Evolutionary conservation across 2,329 filamentous ascomycete species (phyloP), one percentile per base, ranked within the genome.

Genomic region (Drechslera avenae): DNA sequence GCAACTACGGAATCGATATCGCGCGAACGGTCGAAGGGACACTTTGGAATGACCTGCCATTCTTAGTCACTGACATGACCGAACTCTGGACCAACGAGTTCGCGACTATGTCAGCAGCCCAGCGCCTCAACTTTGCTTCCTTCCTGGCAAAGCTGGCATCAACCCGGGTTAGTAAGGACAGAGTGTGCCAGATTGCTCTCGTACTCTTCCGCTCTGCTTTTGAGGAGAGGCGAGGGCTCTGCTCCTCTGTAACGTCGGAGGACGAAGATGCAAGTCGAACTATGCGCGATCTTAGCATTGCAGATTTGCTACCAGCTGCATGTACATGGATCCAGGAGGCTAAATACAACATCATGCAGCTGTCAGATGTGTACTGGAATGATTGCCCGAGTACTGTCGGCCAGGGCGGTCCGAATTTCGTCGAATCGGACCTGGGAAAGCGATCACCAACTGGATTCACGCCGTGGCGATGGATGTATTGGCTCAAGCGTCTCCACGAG

Each of bases 401-500:
- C 3, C 42, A 41, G 33, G 46, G 52, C 26, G 52, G 52, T 19
- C 32, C 28, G 30, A 23, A 31, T n/a, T 50, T 51, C 17, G 31
- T 50, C 16, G 41, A 36, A 36, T 45, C 49, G 17, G 46, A 52
- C n/a, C 33, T 50, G 10, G 45, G 49, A 16, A 52, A 36, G 37
- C 49, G 40, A 31, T 52, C 48, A 19, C 45, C 48, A 32, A 50
- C 41, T 40, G 48, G 53, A 14, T 52, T 52, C 34, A 56, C 53
- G 9, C 49, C 41, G 7, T 50, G 49, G 45, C 36, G 45, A 37
- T 52, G 45, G 45, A 50, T 52, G 53, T 50, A 46, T 28, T 53
- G 46, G 54, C 46, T 56, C 17, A 48, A 56, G 19, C 50, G 46
- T 30, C 54, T 50, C 1, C 46, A 56, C 39, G 50, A 50, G n/a